Evolutionary conservation across 2,329 filamentous ascomycete species (phyloP).

Genomic region (Paecilomyces niveus): DNA sequence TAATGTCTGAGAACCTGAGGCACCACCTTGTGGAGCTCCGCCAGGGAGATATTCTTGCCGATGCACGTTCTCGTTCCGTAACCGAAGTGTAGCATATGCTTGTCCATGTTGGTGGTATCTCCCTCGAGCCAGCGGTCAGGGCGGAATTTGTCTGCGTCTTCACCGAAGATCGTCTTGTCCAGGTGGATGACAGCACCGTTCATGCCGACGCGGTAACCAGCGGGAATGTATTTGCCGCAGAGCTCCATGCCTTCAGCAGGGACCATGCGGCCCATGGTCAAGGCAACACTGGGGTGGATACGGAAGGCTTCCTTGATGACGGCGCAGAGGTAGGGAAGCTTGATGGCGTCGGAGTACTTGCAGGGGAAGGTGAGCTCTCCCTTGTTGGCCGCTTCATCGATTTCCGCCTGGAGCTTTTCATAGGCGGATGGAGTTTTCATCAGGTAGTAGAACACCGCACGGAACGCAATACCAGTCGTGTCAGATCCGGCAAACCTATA

Average conservation of each 20-base stretch:
- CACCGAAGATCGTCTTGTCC: conserved; percentile 16
- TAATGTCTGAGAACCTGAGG: conserved; percentile 9
- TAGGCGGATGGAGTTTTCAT: conserved; percentile 13
- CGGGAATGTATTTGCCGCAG: conserved; percentile 37
- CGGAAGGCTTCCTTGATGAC: conserved; percentile 18
- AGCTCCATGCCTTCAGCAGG: conserved; percentile 34
- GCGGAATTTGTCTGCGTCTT: conserved; percentile 35
- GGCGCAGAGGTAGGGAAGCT: conserved; percentile 20
- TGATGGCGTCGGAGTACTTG: conserved; percentile 10
- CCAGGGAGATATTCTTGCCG: conserved; percentile 5
- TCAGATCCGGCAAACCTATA: conserved; percentile 37
- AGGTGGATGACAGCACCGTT: conserved; percentile 37
- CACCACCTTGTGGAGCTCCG: conserved; percentile 9
- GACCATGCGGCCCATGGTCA: conserved; percentile 27
- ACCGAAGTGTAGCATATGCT: neutral
- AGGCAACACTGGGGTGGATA: conserved; percentile 30
- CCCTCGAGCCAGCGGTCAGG: conserved; percentile 44
- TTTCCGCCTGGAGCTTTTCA: conserved; percentile 23
- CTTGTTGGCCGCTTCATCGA: conserved; percentile 9
- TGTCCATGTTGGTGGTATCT: neutral
- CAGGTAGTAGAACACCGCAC: conserved; percentile 9
- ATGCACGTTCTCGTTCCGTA: neutral
- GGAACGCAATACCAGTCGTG: conserved; percentile 10
- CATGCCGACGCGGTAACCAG: conserved; percentile 40
- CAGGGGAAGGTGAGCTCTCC: conserved; percentile 5